These are phyloP conservation scores for Phalaenopsis hybrid DNA, from an alignment of 116 monocot species.

Conservation along the genomic window DNA sequence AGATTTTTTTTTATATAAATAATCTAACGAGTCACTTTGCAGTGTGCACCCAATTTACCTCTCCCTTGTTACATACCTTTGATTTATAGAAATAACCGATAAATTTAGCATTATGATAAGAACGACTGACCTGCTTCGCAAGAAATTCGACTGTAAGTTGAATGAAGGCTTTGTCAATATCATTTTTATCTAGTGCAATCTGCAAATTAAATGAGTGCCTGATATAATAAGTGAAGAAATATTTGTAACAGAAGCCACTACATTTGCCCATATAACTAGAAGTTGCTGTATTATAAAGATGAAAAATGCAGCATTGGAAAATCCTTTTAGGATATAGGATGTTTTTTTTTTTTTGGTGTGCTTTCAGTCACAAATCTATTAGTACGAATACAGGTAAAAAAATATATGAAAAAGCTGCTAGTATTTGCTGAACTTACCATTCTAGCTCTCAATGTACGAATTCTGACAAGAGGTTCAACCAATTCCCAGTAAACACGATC, in stretches of 20 bases:
- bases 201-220: constrained; percentile 20
- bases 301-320: neutral
- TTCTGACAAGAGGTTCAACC: constrained; percentile 57
- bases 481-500: constrained; percentile 84
- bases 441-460: constrained; percentile 83
- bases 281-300: neutral
- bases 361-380: neutral
- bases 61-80: too few relatives aligned
- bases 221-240: neutral
- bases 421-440: constrained; percentile 47
- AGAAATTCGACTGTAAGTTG: constrained; percentile 81
- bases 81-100: neutral
- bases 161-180: constrained; percentile 82
- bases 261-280: neutral
- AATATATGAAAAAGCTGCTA: neutral
- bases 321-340: neutral
- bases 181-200: constrained; percentile 92
- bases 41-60: too few relatives aligned
- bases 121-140: constrained; percentile 57
- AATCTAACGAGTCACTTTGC: too few relatives aligned
- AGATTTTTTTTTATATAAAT: too few relatives aligned
- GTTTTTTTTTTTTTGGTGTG: neutral
- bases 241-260: neutral
- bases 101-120: neutral
- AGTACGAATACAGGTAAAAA: neutral